These are phyloP conservation scores for Coemansia sp. DNA, from an alignment of 371 early-diverging fungal genomes.

Conservation along the genomic window DNA sequence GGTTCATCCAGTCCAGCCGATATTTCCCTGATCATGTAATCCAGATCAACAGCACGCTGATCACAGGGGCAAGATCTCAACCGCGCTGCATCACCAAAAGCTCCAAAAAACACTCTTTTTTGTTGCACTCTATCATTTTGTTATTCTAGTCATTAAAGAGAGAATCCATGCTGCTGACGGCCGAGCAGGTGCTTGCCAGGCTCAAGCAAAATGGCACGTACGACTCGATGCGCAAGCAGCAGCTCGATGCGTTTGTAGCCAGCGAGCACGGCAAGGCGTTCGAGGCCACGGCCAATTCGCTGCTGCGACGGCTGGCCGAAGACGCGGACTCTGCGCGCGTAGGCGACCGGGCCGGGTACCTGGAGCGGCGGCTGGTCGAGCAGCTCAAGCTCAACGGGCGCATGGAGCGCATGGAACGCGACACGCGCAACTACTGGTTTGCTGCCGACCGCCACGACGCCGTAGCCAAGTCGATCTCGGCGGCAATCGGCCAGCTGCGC, in stretches of 20 bases:
- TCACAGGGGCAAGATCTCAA: no score
- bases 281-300: not conserved
- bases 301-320: slow-evolving; percentile 6
- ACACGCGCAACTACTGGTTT: slow-evolving; percentile 40
- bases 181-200: slow-evolving; percentile 26
- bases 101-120: no score
- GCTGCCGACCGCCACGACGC: not conserved
- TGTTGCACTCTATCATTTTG: not conserved
- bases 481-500: slow-evolving; percentile 5
- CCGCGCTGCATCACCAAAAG: no score
- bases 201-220: slow-evolving; percentile 29
- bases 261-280: slow-evolving; percentile 28
- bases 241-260: slow-evolving; percentile 18
- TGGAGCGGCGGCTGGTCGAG: slow-evolving; percentile 18
- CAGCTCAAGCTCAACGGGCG: slow-evolving; percentile 15
- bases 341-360: slow-evolving; percentile 3
- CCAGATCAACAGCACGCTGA: no score
- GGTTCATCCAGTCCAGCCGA: no score
- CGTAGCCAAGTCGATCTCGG: not conserved
- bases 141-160: not conserved
- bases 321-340: slow-evolving; percentile 12
- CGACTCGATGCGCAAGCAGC: slow-evolving; percentile 25
- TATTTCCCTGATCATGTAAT: no score
- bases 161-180: slow-evolving; percentile 11
- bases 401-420: slow-evolving; percentile 29